These are phyloP conservation scores for Pneumocystis carinii DNA, from an alignment of 1,139 yeast genomes.

Conservation along the genomic window DNA sequence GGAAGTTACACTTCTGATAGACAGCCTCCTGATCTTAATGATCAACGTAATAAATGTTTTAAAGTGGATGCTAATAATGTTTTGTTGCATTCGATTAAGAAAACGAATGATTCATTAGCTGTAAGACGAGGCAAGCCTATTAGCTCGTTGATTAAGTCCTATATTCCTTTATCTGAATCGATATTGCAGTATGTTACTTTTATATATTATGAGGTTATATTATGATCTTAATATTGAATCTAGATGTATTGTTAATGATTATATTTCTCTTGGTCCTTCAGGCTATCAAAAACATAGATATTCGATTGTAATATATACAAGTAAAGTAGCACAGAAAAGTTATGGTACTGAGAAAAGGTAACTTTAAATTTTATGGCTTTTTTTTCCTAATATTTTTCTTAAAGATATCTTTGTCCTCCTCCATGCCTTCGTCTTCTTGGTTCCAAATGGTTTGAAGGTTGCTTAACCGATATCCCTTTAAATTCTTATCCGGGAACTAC, in stretches of 20 bases:
- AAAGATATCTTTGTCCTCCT: background rate
- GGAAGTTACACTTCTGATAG: background rate
- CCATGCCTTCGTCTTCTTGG: background rate
- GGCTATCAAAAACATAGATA: background rate
- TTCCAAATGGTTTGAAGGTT: background rate
- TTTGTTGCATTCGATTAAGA: background rate
- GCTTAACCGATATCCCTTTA: background rate
- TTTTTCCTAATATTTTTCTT: background rate
- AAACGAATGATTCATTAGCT: background rate
- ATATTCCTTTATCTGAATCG: background rate
- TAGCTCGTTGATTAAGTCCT: background rate
- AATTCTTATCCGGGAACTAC: background rate
- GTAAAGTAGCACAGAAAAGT: constrained; percentile 1
- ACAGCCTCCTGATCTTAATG: background rate
- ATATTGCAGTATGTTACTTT: background rate
- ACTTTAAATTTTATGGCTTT: no score
- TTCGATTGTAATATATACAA: background rate
- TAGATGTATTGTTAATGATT: background rate
- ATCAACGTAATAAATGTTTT: background rate
- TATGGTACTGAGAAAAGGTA: constrained; percentile 2
- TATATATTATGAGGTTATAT: background rate
- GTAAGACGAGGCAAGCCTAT: background rate
- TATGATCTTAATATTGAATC: background rate
- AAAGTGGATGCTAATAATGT: background rate
- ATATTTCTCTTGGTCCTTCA: background rate